These are phyloP conservation scores for Alternaria panax DNA, from an alignment of 2,329 filamentous ascomycete species.

Conservation along the genomic window DNA sequence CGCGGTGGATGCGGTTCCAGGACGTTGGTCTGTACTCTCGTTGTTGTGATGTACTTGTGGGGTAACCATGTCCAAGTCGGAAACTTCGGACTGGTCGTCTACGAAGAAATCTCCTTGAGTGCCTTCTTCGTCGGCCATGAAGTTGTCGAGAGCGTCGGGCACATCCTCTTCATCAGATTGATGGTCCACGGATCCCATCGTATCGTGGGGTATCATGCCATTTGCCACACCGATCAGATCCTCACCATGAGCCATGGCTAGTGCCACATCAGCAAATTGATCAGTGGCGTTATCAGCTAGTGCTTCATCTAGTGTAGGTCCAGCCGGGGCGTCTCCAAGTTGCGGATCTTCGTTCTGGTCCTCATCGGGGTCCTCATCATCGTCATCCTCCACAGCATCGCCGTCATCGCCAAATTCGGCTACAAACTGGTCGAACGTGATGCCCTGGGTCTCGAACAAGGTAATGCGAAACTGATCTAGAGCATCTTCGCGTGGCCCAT, in stretches of 20 bases:
- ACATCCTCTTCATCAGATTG: background rate
- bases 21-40: background rate
- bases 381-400: background rate
- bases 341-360: background rate
- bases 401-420: background rate
- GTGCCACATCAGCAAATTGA: background rate
- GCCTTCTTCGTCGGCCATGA: background rate
- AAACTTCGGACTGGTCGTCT: background rate
- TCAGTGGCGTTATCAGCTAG: too few relatives aligned
- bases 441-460: conserved; percentile 25
- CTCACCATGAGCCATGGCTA: too few relatives aligned
- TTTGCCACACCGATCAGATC: background rate
- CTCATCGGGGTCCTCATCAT: background rate
- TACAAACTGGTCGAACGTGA: conserved; percentile 13
- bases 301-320: background rate
- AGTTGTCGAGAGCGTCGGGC: too few relatives aligned
- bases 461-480: conserved; percentile 27
- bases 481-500: conserved; percentile 17
- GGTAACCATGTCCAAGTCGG: background rate
- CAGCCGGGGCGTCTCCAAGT: background rate
- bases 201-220: background rate
- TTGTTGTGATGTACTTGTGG: background rate
- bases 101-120: background rate
- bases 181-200: background rate
- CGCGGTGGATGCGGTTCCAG: background rate